Base-by-base conservation (phyloP, 177 flowering plant genomes). In the Vitis hybrid region DNA sequence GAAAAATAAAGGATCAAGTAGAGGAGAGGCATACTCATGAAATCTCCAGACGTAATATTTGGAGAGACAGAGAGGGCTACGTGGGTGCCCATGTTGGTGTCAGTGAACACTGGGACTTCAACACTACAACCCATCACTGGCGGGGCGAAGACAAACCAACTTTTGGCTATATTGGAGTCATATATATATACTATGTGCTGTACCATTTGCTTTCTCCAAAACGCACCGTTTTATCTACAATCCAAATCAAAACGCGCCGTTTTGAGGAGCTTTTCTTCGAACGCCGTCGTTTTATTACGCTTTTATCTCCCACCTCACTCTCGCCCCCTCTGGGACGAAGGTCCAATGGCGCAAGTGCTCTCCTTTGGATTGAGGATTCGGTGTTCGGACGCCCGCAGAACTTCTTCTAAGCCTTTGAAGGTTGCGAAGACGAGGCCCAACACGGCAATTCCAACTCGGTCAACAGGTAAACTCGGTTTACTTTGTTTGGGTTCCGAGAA, bases 51-150 rank as follows among this genome's bases (percentile, higher is more conserved):
- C n/a, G 69, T 67, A 61, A 71, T 76, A 49, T 76, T 66, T 8
- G 75, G 78, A 51, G 76, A 50, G 22, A 78, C 80, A 11, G 73
- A 54, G 39, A 82, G 11, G 68, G 80, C 83, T 2, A 82, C 31
- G 61, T 45, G 78, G 62, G 85, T 82, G 57, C 75, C 83, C 57
- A 82, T 49, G 70, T 68, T 78, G 6, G 85, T 80, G 61, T 71
- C 67, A 3, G 66, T 65, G 67, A 82, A 82, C 16, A 80, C 72
- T 2, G 77, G 67, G 22, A 82, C 68, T 78, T 79, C 77, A n/a
- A 2, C 50, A 1, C 15, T 58, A n/a, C 65, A 55, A 15, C 68
- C 71, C 77, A 67, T 60, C 39, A 3, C 67, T 16, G 50, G 48
- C 68, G 9, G 45, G 45, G 45, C 0, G 45, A 39, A 39, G 7